Evolutionary conservation across 306 rosid genomes (phyloP), one percentile per base, ranked within the genome.

Genomic region (apple (Malus domestica)): DNA sequence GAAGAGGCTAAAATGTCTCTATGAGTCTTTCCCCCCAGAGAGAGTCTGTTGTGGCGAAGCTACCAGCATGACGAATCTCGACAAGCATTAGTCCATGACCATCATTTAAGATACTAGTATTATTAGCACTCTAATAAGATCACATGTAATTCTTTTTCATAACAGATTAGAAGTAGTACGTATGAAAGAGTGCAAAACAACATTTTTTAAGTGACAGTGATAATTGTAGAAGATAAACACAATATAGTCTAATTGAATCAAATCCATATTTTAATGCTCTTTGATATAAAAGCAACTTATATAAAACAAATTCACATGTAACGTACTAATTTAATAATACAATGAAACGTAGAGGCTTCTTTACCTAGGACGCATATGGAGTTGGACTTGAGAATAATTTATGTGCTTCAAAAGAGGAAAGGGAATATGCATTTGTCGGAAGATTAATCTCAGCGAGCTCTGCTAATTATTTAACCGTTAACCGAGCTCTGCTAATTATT

Each of bases 21-120:
- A 0, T 7, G 42, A 38, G 10, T 38, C 10, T 38, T 6, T 6
- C 42, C 0, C 0, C 9, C 0, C 0, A 38, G 0, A 38, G 0
- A 0, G 1, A 38, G 9, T 7, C 0, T 38, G 10, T 0, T 0
- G 2, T 38, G 42, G 0, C 42, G 2, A 7, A 7, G 10, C 42
- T 38, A 38, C 2, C 20, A 15, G 3, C 20, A 51, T 16, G 20
- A 51, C 3, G 8, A 51, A 49, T 2, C 55, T 49, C 20, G 20
- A 1, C 55, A 49, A 51, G 8, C 55, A 51, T 51, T 51, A 51
- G 18, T 16, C 1, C 1, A 15, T 51, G 20, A 51, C 6, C 8
- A 51, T 51, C 3, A 51, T 0, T 51, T 51, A 51, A 5, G 20
- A 51, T 16, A 51, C 1, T 16, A 1, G 1, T 15, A 14, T 49